phyloP scores from a whole-genome alignment of 1,139 yeast species.

The Groenewaldozyma sp. region DNA sequence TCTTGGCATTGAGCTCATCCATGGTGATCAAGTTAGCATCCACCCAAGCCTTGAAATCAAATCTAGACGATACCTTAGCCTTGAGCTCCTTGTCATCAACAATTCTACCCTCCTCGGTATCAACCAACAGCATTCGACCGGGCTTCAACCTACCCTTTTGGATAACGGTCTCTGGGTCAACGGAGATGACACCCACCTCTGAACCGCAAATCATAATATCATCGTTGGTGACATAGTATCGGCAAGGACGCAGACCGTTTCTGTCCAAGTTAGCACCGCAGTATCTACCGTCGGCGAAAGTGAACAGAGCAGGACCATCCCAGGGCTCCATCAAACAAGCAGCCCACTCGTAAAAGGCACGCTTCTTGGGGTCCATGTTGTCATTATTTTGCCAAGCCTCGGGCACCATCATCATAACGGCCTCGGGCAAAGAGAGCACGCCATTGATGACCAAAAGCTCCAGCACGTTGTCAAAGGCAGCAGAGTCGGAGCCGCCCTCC shows the following conservation, averaged over 20 bases:
- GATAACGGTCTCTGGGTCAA: conserved; percentile 71
- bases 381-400: conserved; percentile 95
- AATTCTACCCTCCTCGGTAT: conserved; percentile 83
- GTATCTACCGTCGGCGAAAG: conserved; percentile 94
- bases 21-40: conserved; percentile 76
- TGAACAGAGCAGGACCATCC: conserved; percentile 98
- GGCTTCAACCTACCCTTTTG: conserved; percentile 94
- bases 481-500: conserved; percentile 99
- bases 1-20: conserved; percentile 60
- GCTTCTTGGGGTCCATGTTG: conserved; percentile 79
- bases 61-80: conserved; percentile 67
- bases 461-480: conserved; percentile 92
- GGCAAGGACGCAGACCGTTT: conserved; percentile 96
- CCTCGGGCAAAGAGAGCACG: conserved; percentile 87
- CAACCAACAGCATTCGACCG: conserved; percentile 93
- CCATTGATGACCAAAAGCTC: conserved; percentile 90
- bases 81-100: conserved; percentile 91
- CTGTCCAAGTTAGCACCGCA: conserved; percentile 98
- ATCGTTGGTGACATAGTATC: conserved; percentile 90
- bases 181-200: conserved; percentile 93
- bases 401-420: conserved; percentile 93
- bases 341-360: conserved; percentile 98
- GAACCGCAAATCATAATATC: conserved; percentile 96
- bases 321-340: conserved; percentile 99
- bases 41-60: conserved; percentile 92